Base-by-base conservation (phyloP, 805 yeast species). In the Saturnispora silvae region DNA sequence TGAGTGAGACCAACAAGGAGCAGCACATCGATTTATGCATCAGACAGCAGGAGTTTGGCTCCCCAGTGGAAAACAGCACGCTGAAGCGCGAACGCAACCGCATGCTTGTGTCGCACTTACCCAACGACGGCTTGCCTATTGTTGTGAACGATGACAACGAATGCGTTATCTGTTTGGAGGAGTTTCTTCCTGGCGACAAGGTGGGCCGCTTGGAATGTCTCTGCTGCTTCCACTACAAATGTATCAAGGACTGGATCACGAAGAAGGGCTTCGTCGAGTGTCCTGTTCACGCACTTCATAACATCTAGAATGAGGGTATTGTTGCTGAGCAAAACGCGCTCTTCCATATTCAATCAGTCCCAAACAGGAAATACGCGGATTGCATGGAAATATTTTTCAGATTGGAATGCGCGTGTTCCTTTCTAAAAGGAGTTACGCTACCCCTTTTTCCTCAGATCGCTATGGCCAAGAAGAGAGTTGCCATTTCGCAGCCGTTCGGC, bases 141-240 rank as follows among this genome's bases (percentile, higher is more conserved):
- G 24, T 18, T 2, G 41, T 52, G 13, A 52, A 61, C 20, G 65
- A 63, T 14, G 76, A 67, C 24, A 73, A 74, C 34, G 97, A 92
- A 56, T 92, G 99, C 56, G 89, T 85, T 13, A 89, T 92, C 18
- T 92, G 99, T 52, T 73, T 89, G 44, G 98, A 92, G 54, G 94
- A 83, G 15, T 74, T 87, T 54, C 60, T 62, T 33, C 83, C 87
- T 0, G 95, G 95, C 2, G 92, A 86, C 38, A 80, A 79, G 50
- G 89, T 92, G 14, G 97, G 95, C 0, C 63, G 99, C 29, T 60
- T 92, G 41, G 97, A 89, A 56, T 92, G 99, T 55, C 65, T 92
- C 11, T 92, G 99, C 54, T 84, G 87, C 25, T 92, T 85, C 57
- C 99, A 92, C 52, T 86, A 86, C 54, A 64, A 71, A 45, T 92